Evolutionary conservation across 1,284 basidiomycete species (phyloP).

Genomic region (Naganishia sp.): DNA sequence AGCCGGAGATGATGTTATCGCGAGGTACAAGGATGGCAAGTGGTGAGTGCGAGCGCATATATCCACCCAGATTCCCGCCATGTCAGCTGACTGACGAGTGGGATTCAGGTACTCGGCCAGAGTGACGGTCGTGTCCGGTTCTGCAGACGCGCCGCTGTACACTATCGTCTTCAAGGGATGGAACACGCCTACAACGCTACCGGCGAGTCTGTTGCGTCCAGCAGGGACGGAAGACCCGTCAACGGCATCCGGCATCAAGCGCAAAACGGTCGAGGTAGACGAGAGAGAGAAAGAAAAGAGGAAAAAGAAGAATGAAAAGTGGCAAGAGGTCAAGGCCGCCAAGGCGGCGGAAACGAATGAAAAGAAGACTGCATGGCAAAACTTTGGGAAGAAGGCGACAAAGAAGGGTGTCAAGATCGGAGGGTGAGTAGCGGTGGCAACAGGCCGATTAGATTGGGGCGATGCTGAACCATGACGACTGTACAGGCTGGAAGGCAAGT

Average conservation of each 20-base stretch:
- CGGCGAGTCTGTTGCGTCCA: constrained; percentile 67
- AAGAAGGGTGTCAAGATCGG: constrained; percentile 90
- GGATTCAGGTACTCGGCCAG: constrained; percentile 73
- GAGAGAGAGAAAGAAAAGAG: constrained; percentile 81
- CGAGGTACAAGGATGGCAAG: constrained; percentile 84
- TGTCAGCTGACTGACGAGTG: neutral
- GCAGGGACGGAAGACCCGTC: constrained; percentile 52
- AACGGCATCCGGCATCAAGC: constrained; percentile 59
- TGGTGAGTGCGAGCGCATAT: constrained; percentile 56
- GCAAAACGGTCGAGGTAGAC: constrained; percentile 75
- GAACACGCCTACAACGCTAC: constrained; percentile 88
- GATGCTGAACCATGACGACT: neutral
- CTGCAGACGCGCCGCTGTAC: constrained; percentile 80
- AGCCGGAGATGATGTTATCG: constrained; percentile 90
- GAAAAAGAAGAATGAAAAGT: constrained; percentile 96
- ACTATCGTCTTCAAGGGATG: constrained; percentile 94
- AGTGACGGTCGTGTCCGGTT: constrained; percentile 83
- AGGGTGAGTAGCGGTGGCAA: constrained; percentile 56
- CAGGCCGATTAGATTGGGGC: neutral
- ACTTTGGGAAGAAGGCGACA: constrained; percentile 93
- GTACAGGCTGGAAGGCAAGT: constrained; percentile 69
- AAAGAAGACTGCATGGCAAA: constrained; percentile 93
- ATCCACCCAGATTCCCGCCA: neutral
- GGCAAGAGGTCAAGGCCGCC: constrained; percentile 76
- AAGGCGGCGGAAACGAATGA: constrained; percentile 86